These are phyloP conservation scores for Arabidopsis suecica DNA, from an alignment of 345 rosid species.

Conservation along the genomic window DNA sequence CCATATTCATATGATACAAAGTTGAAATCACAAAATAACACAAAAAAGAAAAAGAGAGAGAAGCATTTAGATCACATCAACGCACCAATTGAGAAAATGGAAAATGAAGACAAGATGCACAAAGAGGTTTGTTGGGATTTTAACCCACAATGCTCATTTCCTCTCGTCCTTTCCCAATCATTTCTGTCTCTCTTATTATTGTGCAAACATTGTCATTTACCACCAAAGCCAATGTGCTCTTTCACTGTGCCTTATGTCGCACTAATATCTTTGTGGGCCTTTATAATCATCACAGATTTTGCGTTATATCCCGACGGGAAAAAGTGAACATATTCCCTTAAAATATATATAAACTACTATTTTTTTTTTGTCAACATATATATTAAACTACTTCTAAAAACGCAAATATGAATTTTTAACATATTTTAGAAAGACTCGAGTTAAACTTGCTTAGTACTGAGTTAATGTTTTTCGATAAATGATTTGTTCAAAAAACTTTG, in stretches of 20 bases:
- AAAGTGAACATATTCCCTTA: neutral
- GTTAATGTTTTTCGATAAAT: neutral
- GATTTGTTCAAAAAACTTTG: neutral
- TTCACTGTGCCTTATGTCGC: slow-evolving; percentile 34
- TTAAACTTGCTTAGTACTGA: neutral
- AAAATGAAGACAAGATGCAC: slow-evolving; percentile 26
- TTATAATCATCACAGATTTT: slow-evolving; percentile 2
- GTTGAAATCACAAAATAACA: neutral
- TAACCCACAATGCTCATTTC: slow-evolving; percentile 7
- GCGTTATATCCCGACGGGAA: neutral
- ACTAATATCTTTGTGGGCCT: slow-evolving; percentile 32
- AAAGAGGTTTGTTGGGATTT: slow-evolving; percentile 16
- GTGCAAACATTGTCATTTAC: slow-evolving; percentile 39
- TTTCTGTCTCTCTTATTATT: slow-evolving; percentile 30
- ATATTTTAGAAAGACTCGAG: neutral
- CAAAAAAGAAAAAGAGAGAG: neutral
- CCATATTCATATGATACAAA: slow-evolving; percentile 20
- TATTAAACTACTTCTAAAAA: neutral
- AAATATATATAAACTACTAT: neutral
- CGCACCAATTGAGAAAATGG: slow-evolving; percentile 21
- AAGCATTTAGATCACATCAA: slow-evolving; percentile 22
- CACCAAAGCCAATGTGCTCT: slow-evolving; percentile 33
- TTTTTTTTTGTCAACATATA: neutral
- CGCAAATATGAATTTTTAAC: neutral
- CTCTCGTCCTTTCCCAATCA: slow-evolving; percentile 20